phyloP scores from a whole-genome alignment of 768 basidiomycete genomes.

The Fibroporia radiculosa region DNA sequence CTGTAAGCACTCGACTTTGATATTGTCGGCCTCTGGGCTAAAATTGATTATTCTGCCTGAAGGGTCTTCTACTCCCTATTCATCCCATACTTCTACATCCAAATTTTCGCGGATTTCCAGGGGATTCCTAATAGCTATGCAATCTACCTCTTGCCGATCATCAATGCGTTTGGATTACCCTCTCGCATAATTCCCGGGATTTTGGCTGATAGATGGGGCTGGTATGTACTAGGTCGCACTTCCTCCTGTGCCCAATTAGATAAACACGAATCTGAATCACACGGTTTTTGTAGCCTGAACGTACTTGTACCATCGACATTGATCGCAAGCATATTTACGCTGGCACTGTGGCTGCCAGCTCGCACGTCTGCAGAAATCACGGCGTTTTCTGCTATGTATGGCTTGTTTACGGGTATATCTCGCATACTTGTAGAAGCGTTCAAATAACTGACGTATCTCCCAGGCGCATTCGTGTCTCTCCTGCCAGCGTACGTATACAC shows the following conservation, averaged over 20 bases:
- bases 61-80: constrained; percentile 26
- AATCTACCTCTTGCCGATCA: constrained; percentile 23
- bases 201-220: constrained; percentile 19
- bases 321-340: constrained; percentile 17
- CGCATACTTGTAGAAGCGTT: not conserved
- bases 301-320: constrained; percentile 21
- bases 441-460: not conserved
- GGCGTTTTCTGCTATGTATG: constrained; percentile 24
- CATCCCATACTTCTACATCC: constrained; percentile 29
- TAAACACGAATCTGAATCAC: not conserved
- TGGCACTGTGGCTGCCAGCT: constrained; percentile 24
- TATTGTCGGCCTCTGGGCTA: not conserved
- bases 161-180: constrained; percentile 24
- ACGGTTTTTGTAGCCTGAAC: constrained; percentile 16
- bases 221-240: not conserved
- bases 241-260: not conserved
- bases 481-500: constrained; percentile 24
- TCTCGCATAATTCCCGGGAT: constrained; percentile 23
- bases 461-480: constrained; percentile 24
- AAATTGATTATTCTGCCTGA: not conserved
- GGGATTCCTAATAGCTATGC: constrained; percentile 16
- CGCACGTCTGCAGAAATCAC: constrained; percentile 17
- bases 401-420: constrained; percentile 22
- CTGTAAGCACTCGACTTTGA: constrained; percentile 10
- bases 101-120: constrained; percentile 20